phyloP scores from a whole-genome alignment of 164 flowering plant genomes.

The Santalum album region DNA sequence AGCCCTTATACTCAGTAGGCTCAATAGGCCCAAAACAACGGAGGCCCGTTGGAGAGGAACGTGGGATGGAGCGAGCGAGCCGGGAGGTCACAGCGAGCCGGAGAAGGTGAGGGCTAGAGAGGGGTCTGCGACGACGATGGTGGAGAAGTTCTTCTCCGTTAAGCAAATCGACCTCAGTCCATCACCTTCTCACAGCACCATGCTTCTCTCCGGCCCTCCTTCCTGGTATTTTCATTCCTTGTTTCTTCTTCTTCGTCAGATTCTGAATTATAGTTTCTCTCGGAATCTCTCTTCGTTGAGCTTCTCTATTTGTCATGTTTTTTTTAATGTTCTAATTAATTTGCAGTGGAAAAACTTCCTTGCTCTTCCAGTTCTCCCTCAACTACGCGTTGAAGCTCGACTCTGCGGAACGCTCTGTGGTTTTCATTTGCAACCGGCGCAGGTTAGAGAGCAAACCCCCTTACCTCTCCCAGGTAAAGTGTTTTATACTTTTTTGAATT shows the following conservation, averaged over 20 bases:
- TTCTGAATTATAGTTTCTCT: too few relatives aligned
- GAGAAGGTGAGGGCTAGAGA: too few relatives aligned
- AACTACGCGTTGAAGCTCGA: slow-evolving; percentile 30
- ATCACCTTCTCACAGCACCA: slow-evolving; percentile 12
- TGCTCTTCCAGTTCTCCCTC: slow-evolving; percentile 75
- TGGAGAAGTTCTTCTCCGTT: slow-evolving; percentile 41
- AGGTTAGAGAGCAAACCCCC: slow-evolving; percentile 65
- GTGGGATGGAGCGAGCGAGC: too few relatives aligned
- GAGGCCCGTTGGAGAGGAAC: too few relatives aligned
- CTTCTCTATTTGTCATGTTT: too few relatives aligned
- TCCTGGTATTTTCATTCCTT: slow-evolving; percentile 32
- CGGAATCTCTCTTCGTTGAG: background rate
- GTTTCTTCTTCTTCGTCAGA: slow-evolving; percentile 2
- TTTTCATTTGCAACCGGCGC: slow-evolving; percentile 63
- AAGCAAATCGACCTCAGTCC: slow-evolving; percentile 1
- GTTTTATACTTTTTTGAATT: background rate
- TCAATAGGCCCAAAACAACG: too few relatives aligned
- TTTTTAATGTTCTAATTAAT: background rate
- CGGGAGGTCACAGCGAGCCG: too few relatives aligned
- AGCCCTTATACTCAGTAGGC: too few relatives aligned
- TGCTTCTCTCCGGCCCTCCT: slow-evolving; percentile 77
- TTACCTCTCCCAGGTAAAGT: slow-evolving; percentile 58
- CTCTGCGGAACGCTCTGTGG: slow-evolving; percentile 19
- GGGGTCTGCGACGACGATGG: slow-evolving; percentile 20
- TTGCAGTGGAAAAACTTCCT: slow-evolving; percentile 80